A percentile compares a stretch with the other conserved stretches of the same genome.
Evolutionary conservation across 2,329 filamentous ascomycete genomes (phyloP).

Genomic region (Alternaria tenuissima): DNA sequence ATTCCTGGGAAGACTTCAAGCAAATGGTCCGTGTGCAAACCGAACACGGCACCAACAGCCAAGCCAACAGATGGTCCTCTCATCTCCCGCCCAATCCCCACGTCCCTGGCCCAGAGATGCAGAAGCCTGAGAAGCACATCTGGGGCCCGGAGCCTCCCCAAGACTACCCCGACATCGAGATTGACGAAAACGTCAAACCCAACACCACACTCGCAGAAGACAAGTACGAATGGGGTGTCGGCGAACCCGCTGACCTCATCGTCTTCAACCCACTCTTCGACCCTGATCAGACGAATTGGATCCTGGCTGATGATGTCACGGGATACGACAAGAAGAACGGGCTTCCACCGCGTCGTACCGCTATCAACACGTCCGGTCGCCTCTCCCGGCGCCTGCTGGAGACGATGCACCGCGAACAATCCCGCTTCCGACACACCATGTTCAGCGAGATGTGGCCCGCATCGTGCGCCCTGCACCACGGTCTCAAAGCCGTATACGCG

Average conservation of each 20-base stretch:
- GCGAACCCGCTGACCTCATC: constrained; percentile 77
- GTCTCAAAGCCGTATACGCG: constrained; percentile 76
- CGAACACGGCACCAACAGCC: constrained; percentile 59
- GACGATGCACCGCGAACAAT: constrained; percentile 79
- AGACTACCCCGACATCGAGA: constrained; percentile 59
- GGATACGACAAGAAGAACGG: constrained; percentile 67
- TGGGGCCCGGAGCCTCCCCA: constrained; percentile 58
- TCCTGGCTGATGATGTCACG: constrained; percentile 73
- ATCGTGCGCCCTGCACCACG: constrained; percentile 75
- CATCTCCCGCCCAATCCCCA: constrained; percentile 53
- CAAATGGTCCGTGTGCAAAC: constrained; percentile 70
- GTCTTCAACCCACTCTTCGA: constrained; percentile 82
- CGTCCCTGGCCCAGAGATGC: constrained; percentile 50
- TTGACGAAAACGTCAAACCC: constrained; percentile 62
- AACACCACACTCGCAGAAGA: constrained; percentile 65
- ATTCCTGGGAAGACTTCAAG: constrained; percentile 75
- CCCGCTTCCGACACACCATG: constrained; percentile 73
- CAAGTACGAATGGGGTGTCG: constrained; percentile 70
- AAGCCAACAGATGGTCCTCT: constrained; percentile 55
- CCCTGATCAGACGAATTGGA: constrained; percentile 74
- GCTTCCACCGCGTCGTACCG: constrained; percentile 71
- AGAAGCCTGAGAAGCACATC: constrained; percentile 56
- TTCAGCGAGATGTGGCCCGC: constrained; percentile 83
- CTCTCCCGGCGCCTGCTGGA: constrained; percentile 71
- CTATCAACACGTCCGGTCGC: constrained; percentile 76